Evolutionary conservation across 2,329 filamentous ascomycete species (phyloP), one percentile per base, ranked within the genome.

Genomic region (Plectosphaerella sp.): DNA sequence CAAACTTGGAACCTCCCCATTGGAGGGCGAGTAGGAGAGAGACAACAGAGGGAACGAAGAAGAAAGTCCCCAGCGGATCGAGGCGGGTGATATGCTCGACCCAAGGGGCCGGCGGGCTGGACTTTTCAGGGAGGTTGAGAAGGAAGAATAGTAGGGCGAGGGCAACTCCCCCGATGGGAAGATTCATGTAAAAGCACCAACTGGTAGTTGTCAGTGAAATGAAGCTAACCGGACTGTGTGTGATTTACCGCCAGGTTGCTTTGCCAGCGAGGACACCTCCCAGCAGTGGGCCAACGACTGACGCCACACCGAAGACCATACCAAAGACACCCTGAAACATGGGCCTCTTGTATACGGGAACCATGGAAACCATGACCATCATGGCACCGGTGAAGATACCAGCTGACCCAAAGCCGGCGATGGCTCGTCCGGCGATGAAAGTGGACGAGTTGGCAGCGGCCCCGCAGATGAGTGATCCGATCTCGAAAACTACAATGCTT

Each of bases 21-120:
- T 87, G 79, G 35, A 88, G 69, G 1, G 83, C 83, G 5, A 88
- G 69, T 3, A 87, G 66, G 37, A 87, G 77, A 55, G 75, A 82
- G 14, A 85, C 72, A 39, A 84, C 74, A 33, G 75, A 75, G 0
- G 83, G 82, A 15, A 87, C 65, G 56, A 87, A 80, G 63, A 84
- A 75, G 14, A 79, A 61, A 8, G 80, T 84, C 24, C 84, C 83
- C 2, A 84, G 61, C 0, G 80, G 80, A 52, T 86, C 82, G 47
- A 85, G 71, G 1, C 78, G 75, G 56, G 71, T 68, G 49, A 82
- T 61, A 48, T 81, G 77, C 51, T 73, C 64, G 49, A 62, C 62
- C 33, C 72, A 33, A 1, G 67, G 57, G 14, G 64, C 65, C 8
- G 68, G 59, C 15, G 62, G 59, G 22, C 58, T 53, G 3, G 61